A percentile compares a stretch with the other conserved stretches of the same genome.
Conservation (phyloP, 345 rosid species). For the Citrus sinensis region DNA sequence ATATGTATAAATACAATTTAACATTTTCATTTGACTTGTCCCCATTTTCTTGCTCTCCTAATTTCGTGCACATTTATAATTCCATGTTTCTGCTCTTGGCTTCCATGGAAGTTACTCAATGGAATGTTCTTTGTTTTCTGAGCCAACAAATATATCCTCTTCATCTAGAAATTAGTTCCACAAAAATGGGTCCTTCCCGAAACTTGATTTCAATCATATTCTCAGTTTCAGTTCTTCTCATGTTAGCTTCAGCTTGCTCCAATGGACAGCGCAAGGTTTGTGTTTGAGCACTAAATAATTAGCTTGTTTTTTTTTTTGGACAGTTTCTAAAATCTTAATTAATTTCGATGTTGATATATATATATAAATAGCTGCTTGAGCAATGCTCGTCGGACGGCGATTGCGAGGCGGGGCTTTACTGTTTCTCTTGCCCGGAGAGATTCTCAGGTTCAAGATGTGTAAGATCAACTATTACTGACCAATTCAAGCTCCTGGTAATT, state of each 20-base stretch:
- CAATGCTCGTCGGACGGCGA: conserved; percentile 53
- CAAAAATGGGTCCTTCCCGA: conserved; percentile 23
- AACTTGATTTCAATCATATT: conserved; percentile 12
- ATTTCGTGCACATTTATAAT: background rate
- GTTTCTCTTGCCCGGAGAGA: conserved; percentile 47
- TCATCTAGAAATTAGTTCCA: background rate
- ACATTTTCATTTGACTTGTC: background rate
- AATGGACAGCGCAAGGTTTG: conserved; percentile 51
- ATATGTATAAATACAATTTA: background rate
- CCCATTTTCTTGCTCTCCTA: background rate
- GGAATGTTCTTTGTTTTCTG: conserved; percentile 21
- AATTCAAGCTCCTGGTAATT: conserved; percentile 59
- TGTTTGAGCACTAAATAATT: background rate
- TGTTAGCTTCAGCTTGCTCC: conserved; percentile 34
- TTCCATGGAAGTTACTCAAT: background rate
- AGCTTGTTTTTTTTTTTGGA: background rate
- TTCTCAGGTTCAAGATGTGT: conserved; percentile 56
- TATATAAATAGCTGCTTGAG: conserved; percentile 39
- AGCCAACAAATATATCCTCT: conserved; percentile 6
- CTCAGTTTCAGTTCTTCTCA: conserved; percentile 16
- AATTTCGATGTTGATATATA: background rate
- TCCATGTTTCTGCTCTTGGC: background rate
- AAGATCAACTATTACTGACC: conserved; percentile 47
- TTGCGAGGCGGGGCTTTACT: conserved; percentile 56
- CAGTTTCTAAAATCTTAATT: background rate